Evolutionary conservation across 2,329 filamentous ascomycete genomes (phyloP).

Genomic region (Ophiostoma piceae): DNA sequence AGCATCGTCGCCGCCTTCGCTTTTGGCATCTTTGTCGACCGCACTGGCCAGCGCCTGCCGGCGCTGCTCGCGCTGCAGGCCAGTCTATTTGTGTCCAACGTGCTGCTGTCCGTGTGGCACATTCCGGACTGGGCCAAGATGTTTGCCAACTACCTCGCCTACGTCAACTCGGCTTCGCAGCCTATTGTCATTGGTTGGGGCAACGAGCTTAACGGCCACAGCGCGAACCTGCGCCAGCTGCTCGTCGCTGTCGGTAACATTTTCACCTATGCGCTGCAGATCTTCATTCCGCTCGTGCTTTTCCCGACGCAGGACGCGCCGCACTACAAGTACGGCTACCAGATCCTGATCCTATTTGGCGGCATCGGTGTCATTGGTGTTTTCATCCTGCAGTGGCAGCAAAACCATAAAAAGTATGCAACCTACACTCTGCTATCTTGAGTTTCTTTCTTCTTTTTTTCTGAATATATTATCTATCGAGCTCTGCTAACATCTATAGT

Average conservation of each 20-base stretch:
- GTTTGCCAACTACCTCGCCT: constrained; percentile 29
- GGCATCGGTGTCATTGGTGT: constrained; percentile 29
- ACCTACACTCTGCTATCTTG: not conserved
- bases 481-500: not conserved
- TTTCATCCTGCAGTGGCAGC: constrained; percentile 22
- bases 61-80: constrained; percentile 22
- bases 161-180: constrained; percentile 27
- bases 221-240: constrained; percentile 27
- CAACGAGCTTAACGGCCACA: constrained; percentile 26
- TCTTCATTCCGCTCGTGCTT: constrained; percentile 30
- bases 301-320: constrained; percentile 36
- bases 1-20: constrained; percentile 44
- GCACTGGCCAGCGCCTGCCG: constrained; percentile 26
- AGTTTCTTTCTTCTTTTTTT: not conserved
- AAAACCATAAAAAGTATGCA: constrained; percentile 1
- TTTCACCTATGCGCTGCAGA: constrained; percentile 25
- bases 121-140: constrained; percentile 27
- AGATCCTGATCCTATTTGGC: constrained; percentile 34
- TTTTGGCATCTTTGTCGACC: constrained; percentile 24
- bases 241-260: constrained; percentile 28
- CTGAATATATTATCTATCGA: not conserved
- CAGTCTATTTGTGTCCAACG: constrained; percentile 28
- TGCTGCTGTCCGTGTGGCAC: constrained; percentile 29
- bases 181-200: constrained; percentile 31
- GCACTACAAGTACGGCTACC: constrained; percentile 35